Evolutionary conservation across 257 asterid species (phyloP), one percentile per base, ranked within the genome.

Genomic region (Nicotiana obtusifolia): DNA sequence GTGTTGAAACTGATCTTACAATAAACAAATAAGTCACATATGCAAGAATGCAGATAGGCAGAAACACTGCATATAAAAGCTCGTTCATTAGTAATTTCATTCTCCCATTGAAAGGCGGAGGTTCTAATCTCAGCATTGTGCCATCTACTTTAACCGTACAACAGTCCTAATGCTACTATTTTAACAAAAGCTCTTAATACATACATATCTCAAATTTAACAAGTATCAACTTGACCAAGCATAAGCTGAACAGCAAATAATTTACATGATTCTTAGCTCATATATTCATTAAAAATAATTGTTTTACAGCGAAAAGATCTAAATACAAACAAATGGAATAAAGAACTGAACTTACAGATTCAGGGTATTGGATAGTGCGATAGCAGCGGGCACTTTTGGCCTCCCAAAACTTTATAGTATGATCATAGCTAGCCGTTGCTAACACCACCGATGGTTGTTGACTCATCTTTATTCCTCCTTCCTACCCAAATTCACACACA

Each of bases 351-450:
- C 92, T 28, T 88, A 92, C 99, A 33, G 99, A 95, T 89, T 94
- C 99, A 13, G 97, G 98, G 86, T 94, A 94, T 83, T 95, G 99
- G 77, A 95, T 92, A 68, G 97, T 95, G 69, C 97, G 88, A 87
- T 90, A 88, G 88, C 99, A 95, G 53, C 97, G 92, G 35, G 97
- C 99, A 33, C 97, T 92, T 81, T 94, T 93, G 0, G 98, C 98
- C 84, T 95, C 99, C 99, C 99, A 95, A 77, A 95, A 95, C 17
- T 94, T 92, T 86, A 95, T 95, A 14, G 99, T 95, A 86, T 94
- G 98, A 91, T 95, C 99, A 85, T 95, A 95, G 92, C 99, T 95
- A 59, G 98, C 97, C 7, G 99, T 95, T 4, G 98, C 99, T 81
- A 95, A 84, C 84, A 95, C 92, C 85, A 94, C 99, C 24, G 99